Base-by-base conservation (phyloP, 2,329 filamentous ascomycete genomes). In the Ustilaginoidea virens region DNA sequence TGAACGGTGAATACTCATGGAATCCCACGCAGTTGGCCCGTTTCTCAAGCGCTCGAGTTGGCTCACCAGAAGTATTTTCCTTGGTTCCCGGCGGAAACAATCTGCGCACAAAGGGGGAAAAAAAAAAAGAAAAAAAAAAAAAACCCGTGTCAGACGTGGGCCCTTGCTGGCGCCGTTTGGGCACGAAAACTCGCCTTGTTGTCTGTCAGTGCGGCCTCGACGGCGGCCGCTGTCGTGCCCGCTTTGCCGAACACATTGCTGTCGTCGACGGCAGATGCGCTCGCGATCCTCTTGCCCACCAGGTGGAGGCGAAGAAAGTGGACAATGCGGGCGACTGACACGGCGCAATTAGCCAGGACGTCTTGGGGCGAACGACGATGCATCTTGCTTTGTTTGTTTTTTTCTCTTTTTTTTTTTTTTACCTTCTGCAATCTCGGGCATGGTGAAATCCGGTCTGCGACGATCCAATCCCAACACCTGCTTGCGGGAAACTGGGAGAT, bases 21-120 rank as follows among this genome's bases (percentile, higher is more conserved):
- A 5, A 7, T 11, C n/a, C n/a, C n/a, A n/a, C n/a, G n/a, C n/a
- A n/a, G n/a, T n/a, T n/a, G n/a, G n/a, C n/a, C n/a, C n/a, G n/a
- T n/a, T 6, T 36, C 54, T 34, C 41, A n/a, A 10, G 15, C n/a
- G n/a, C n/a, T n/a, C n/a, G n/a, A n/a, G n/a, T n/a, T n/a, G n/a
- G 8, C 31, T n/a, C 21, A 69, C 74, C 90, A 98, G 51, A 98
- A 96, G 48, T 96, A 96, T 66, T 96, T 98, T 7, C 90, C 90
- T 49, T 94, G 90, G 34, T 80, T 83, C 4, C 80, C 80, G 4
- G 80, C 80, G 30, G 61, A 63, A 7, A 70, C 34, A 4, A 74
- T 72, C 60, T 62, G 27, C 5, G 23, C 7, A 14, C 9, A 11
- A n/a, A n/a, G n/a, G n/a, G n/a, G n/a, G n/a, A n/a, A n/a, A n/a